Evolutionary conservation across 495 filamentous ascomycete genomes (phyloP).

Genomic region (Neurospora sp.): DNA sequence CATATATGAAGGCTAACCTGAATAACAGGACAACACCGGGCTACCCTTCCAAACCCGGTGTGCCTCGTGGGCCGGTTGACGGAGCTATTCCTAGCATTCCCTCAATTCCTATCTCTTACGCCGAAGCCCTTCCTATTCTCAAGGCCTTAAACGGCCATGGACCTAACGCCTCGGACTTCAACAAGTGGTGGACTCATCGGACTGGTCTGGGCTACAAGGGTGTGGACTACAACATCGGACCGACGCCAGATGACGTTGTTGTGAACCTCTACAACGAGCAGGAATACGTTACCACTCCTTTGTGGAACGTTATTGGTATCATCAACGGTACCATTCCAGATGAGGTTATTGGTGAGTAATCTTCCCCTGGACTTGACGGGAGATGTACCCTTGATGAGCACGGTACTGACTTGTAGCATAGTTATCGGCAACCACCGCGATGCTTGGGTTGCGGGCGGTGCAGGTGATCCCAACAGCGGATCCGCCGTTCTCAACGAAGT

Average conservation of each 20-base stretch:
- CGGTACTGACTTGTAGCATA: constrained; percentile 19
- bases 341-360: constrained; percentile 48
- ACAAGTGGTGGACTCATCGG: constrained; percentile 55
- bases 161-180: constrained; percentile 66
- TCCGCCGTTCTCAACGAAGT: constrained; percentile 85
- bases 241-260: constrained; percentile 62
- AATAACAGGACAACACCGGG: constrained; percentile 68
- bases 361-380: background rate
- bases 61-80: constrained; percentile 61
- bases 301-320: constrained; percentile 92
- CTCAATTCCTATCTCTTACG: constrained; percentile 84
- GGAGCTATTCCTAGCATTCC: constrained; percentile 71
- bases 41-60: constrained; percentile 86
- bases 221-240: constrained; percentile 86
- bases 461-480: constrained; percentile 79
- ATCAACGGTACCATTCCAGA: constrained; percentile 78
- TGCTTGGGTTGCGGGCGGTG: constrained; percentile 85
- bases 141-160: constrained; percentile 85
- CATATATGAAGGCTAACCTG: constrained; percentile 1
- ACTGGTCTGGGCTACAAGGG: constrained; percentile 71
- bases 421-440: constrained; percentile 95
- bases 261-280: constrained; percentile 82
- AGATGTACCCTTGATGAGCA: background rate
- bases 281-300: constrained; percentile 76
- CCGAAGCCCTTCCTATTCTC: constrained; percentile 74